phyloP scores from a whole-genome alignment of 768 basidiomycete genomes.

The Termitomyces heimii region DNA sequence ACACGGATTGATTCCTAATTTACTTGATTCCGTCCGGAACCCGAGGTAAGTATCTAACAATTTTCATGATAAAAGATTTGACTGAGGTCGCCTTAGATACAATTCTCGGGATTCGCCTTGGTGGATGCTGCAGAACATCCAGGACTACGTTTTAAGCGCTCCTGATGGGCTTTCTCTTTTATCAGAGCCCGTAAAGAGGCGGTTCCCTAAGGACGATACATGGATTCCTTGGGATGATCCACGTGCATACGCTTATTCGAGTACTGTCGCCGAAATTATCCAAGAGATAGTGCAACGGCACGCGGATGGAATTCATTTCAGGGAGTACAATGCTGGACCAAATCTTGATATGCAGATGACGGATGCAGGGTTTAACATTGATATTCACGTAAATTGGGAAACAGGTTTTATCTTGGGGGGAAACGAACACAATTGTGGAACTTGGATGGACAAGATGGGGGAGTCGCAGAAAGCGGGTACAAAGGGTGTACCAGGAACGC shows the following conservation, averaged over 20 bases:
- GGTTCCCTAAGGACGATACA: conserved; percentile 90
- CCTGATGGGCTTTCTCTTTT: conserved; percentile 83
- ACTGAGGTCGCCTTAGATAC: conserved; percentile 41
- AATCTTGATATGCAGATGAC: conserved; percentile 98
- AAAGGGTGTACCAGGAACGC: conserved; percentile 94
- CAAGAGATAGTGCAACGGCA: conserved; percentile 97
- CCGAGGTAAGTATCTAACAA: conserved; percentile 55
- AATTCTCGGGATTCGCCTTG: conserved; percentile 98
- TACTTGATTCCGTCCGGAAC: conserved; percentile 82
- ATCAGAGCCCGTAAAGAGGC: conserved; percentile 77
- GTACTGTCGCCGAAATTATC: conserved; percentile 87
- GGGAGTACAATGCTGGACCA: conserved; percentile 94
- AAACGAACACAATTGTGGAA: conserved; percentile 81
- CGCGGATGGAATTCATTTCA: conserved; percentile 86
- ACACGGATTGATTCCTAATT: conserved; percentile 94
- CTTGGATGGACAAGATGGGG: conserved; percentile 99
- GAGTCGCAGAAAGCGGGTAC: conserved; percentile 88
- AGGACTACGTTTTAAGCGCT: conserved; percentile 81
- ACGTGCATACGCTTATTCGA: conserved; percentile 74
- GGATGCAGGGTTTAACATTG: conserved; percentile 87
- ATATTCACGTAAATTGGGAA: conserved; percentile 92
- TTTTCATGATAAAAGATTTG: not conserved
- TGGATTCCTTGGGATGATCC: conserved; percentile 92
- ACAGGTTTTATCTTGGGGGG: conserved; percentile 91
- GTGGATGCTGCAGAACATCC: conserved; percentile 99